A percentile compares a stretch with the other conserved stretches of the same genome.
phyloP scores from a whole-genome alignment of 179 eudicot species.

The Dionaea muscipula region DNA sequence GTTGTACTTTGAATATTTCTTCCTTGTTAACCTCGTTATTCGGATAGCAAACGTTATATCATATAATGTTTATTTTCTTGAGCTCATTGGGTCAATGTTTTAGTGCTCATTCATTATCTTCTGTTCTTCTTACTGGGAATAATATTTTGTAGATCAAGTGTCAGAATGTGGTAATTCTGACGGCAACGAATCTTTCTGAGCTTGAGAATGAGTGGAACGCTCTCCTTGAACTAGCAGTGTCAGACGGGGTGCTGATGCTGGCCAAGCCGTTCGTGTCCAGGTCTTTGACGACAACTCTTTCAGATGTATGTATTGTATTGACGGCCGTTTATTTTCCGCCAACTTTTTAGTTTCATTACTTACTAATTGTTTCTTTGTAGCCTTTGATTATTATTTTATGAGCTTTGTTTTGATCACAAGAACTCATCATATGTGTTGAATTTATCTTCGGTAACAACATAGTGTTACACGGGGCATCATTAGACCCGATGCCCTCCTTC shows the following conservation, averaged over 20 bases:
- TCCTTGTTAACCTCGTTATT: background rate
- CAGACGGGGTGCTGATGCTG: constrained; percentile 30
- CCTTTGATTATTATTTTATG: too few relatives aligned
- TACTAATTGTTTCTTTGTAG: too few relatives aligned
- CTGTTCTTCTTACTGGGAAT: background rate
- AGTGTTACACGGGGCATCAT: too few relatives aligned
- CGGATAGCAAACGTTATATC: background rate
- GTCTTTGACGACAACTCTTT: constrained; percentile 42
- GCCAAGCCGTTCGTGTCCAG: constrained; percentile 56
- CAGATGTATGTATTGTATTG: constrained; percentile 47
- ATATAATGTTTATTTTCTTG: background rate
- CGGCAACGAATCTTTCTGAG: constrained; percentile 68
- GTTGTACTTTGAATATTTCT: background rate
- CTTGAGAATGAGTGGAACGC: constrained; percentile 71
- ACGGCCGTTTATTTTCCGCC: too few relatives aligned
- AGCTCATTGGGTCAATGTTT: background rate
- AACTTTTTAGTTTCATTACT: too few relatives aligned
- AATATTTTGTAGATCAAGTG: constrained; percentile 74
- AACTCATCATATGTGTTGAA: too few relatives aligned
- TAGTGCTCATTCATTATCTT: background rate
- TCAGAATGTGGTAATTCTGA: constrained; percentile 57
- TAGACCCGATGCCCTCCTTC: too few relatives aligned
- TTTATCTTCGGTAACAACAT: too few relatives aligned
- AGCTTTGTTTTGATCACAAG: too few relatives aligned
- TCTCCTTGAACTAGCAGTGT: constrained; percentile 44